Conservation (phyloP, 2,329 filamentous ascomycete species). For the Escovopsis sp. region DNA sequence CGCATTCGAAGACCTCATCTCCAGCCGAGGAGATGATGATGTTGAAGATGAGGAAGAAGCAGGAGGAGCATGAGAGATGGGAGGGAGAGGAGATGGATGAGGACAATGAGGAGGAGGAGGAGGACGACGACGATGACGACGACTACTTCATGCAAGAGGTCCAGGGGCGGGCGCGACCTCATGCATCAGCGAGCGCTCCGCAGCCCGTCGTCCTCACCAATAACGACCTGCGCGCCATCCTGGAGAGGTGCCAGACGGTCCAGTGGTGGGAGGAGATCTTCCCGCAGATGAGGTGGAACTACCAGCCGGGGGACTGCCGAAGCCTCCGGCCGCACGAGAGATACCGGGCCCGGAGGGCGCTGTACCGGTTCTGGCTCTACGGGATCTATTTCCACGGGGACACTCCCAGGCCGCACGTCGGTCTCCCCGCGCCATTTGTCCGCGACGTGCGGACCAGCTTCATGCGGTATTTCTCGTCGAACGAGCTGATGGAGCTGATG, state of each 20-base stretch:
- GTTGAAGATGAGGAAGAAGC: too few species aligned
- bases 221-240: constrained; percentile 17
- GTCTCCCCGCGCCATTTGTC: constrained; percentile 22
- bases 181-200: background rate
- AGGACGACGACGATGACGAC: background rate
- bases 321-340: constrained; percentile 27
- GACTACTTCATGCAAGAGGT: constrained; percentile 10
- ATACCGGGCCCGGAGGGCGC: constrained; percentile 30
- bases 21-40: too few species aligned
- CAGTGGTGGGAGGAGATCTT: constrained; percentile 24
- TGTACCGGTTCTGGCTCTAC: constrained; percentile 41
- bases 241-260: constrained; percentile 21
- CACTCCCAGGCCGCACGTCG: constrained; percentile 20
- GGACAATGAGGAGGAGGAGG: too few species aligned
- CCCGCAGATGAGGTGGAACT: constrained; percentile 31
- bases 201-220: constrained; percentile 17
- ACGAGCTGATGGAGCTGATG: constrained; percentile 27
- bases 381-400: constrained; percentile 35
- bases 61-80: too few species aligned
- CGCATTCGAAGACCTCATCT: background rate
- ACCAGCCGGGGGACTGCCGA: constrained; percentile 28
- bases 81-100: too few species aligned
- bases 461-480: constrained; percentile 28
- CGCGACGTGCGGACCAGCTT: constrained; percentile 27
- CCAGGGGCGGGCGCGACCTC: constrained; percentile 10